These are phyloP conservation scores for Globisporangium orthogonon DNA, from an alignment of 352 stramenopile species.

Conservation along the genomic window DNA sequence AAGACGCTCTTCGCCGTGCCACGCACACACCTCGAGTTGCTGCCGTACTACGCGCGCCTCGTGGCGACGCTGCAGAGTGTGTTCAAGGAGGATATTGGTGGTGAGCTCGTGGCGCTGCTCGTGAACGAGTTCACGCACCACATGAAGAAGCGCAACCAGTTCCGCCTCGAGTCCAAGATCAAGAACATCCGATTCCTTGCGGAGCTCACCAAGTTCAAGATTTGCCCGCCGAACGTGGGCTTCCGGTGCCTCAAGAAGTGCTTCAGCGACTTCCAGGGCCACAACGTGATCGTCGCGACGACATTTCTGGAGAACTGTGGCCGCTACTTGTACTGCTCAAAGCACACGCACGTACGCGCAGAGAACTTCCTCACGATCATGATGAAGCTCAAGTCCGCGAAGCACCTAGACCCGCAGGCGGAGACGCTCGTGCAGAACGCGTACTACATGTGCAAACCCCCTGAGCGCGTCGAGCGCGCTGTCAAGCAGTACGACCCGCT, in stretches of 20 bases:
- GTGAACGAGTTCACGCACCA: slow-evolving; percentile 94
- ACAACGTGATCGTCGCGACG: slow-evolving; percentile 96
- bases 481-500: slow-evolving; percentile 87
- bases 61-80: slow-evolving; percentile 91
- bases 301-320: slow-evolving; percentile 95
- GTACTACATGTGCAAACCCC: slow-evolving; percentile 91
- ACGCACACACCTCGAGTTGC: slow-evolving; percentile 90
- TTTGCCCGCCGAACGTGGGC: slow-evolving; percentile 92
- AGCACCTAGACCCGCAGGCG: slow-evolving; percentile 82
- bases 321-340: slow-evolving; percentile 93
- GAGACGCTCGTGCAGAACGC: slow-evolving; percentile 90
- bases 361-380: slow-evolving; percentile 91
- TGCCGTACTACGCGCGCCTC: slow-evolving; percentile 94
- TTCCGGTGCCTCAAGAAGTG: slow-evolving; percentile 93
- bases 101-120: slow-evolving; percentile 87
- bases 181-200: slow-evolving; percentile 95
- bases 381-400: slow-evolving; percentile 94
- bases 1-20: slow-evolving; percentile 93
- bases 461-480: slow-evolving; percentile 68
- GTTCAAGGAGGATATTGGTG: slow-evolving; percentile 89
- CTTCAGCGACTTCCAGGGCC: slow-evolving; percentile 93
- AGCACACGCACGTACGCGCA: slow-evolving; percentile 90
- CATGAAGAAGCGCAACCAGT: slow-evolving; percentile 92
- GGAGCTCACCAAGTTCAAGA: slow-evolving; percentile 96
- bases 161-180: slow-evolving; percentile 91